Evolutionary conservation across 2,329 filamentous ascomycete species (phyloP), one percentile per base, ranked within the genome.

Genomic region (Ilyonectria destructans): DNA sequence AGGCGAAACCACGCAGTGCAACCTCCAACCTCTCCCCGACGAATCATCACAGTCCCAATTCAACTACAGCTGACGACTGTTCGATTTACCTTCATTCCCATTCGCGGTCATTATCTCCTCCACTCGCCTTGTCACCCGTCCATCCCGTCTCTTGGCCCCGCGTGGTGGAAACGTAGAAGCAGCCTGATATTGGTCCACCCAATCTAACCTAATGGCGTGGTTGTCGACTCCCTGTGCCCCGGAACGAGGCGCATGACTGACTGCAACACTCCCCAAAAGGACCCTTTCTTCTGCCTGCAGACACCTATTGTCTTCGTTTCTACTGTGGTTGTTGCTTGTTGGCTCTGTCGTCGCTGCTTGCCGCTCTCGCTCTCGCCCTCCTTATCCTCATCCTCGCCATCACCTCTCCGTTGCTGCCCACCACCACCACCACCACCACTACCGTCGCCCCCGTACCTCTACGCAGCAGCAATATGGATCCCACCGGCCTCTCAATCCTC

Each of bases 401-500:
- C 29, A 8, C 13, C 40, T 21, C 19, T 56, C 21, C 21, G 23
- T 43, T 46, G 17, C 33, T 68, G 21, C 35, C 54, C 23, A 45
- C 58, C 54, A 58, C n/a, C 54, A 57, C n/a, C 64, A 68, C 49
- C 46, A 56, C 54, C 23, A 40, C 58, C 54, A 58, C n/a, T 58
- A 68, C 52, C 51, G 54, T 48, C 60, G 54, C 65, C 37, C 51
- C 33, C 33, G 31, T 45, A 29, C 19, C 37, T 54, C 43, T 51
- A 55, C 59, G 33, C 43, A 23, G 29, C 56, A 58, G 29, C 60
- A 71, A 52, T 43, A 81, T 80, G 79, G 74, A 78, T 40, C 33
- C 65, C 35, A 52, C 65, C 33, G 68, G 71, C 37, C 75, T 85
- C 35, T 87, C 86, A 10, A 80, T 88, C 54, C 75, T 86, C 68